A percentile compares a stretch with the other conserved stretches of the same genome.
phyloP scores from a whole-genome alignment of 257 asterid species.

The Rauvolfia tetraphylla region DNA sequence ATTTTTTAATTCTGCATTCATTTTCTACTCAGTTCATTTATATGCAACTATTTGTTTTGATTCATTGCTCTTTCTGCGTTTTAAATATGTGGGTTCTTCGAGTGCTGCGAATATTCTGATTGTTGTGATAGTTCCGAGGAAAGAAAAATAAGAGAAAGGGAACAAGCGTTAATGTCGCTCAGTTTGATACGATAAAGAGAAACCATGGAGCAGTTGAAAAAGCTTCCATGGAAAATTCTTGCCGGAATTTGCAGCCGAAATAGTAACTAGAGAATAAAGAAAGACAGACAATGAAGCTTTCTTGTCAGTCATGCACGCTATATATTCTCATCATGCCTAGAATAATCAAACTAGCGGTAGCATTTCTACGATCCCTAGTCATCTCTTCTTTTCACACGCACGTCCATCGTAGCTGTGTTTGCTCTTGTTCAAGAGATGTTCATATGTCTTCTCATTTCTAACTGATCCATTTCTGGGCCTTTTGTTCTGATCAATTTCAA shows the following conservation, averaged over 20 bases:
- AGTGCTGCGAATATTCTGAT: slow-evolving; percentile 18
- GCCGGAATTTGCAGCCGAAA: slow-evolving; percentile 43
- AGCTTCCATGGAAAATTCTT: slow-evolving; percentile 59
- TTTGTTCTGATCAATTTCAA: slow-evolving; percentile 11
- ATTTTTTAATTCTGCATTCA: slow-evolving; percentile 2
- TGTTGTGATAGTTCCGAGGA: slow-evolving; percentile 50
- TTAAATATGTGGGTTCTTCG: slow-evolving; percentile 7
- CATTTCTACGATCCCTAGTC: neutral
- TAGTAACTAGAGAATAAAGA: slow-evolving; percentile 18
- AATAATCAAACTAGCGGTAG: neutral
- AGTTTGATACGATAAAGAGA: slow-evolving; percentile 64
- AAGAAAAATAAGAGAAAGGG: slow-evolving; percentile 30
- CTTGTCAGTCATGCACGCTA: slow-evolving; percentile 44
- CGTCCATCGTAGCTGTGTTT: neutral
- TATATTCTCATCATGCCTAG: slow-evolving; percentile 1
- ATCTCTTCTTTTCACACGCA: neutral
- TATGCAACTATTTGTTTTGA: neutral
- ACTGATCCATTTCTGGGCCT: neutral
- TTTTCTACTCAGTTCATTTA: neutral
- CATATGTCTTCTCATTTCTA: neutral
- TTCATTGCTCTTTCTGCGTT: neutral
- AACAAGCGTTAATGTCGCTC: slow-evolving; percentile 43
- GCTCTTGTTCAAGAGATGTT: neutral
- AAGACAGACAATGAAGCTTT: slow-evolving; percentile 54
- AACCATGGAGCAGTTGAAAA: slow-evolving; percentile 57